Evolutionary conservation across 495 filamentous ascomycete genomes (phyloP).

Genomic region (Penicillium canariense): DNA sequence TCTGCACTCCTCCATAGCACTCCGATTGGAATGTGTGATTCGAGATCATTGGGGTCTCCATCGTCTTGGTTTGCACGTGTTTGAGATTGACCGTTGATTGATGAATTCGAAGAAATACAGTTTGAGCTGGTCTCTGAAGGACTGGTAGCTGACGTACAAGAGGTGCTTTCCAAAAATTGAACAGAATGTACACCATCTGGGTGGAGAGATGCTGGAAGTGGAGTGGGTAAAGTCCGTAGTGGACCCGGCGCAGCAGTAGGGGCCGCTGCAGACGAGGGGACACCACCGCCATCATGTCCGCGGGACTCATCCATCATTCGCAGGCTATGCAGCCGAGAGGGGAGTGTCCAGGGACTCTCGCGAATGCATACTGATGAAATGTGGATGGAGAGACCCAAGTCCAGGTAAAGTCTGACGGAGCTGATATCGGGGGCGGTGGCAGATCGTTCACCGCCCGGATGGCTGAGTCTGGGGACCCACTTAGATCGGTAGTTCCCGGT

Average conservation of each 20-base stretch:
- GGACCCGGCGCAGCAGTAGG: not conserved
- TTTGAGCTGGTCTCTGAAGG: not conserved
- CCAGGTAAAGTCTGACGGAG: not conserved
- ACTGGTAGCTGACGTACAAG: not conserved
- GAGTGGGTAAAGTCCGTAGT: not conserved
- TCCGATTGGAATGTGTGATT: conserved; percentile 15
- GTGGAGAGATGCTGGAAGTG: not conserved
- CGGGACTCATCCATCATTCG: not conserved
- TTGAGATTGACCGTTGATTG: not conserved
- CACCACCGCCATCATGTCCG: not conserved
- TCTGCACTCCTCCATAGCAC: conserved; percentile 3
- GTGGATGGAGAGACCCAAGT: not conserved
- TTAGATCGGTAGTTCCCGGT: too few relatives aligned
- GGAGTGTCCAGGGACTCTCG: not conserved
- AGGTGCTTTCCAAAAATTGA: not conserved
- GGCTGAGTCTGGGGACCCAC: too few relatives aligned
- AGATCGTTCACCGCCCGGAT: not conserved
- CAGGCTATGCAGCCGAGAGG: not conserved
- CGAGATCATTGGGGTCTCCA: not conserved
- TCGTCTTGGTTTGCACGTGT: not conserved
- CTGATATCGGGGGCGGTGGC: not conserved
- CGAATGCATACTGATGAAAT: not conserved
- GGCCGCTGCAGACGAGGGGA: not conserved
- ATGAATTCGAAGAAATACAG: not conserved
- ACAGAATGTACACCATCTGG: not conserved